Conservation (phyloP, 345 rosid species). For the Moricandia moricandioides region DNA sequence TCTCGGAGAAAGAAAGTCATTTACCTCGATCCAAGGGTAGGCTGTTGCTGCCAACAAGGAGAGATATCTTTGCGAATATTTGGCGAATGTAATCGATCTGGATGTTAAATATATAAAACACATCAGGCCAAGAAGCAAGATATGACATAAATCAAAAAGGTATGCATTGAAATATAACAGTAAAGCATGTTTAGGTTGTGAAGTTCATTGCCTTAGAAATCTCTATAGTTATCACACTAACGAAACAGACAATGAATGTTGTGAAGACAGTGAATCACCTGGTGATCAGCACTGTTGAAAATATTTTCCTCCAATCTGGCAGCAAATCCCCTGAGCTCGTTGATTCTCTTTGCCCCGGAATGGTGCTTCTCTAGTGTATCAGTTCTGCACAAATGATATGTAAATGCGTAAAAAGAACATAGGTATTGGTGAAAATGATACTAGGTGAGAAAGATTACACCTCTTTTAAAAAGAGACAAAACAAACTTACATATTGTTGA, state of each 20-base stretch:
- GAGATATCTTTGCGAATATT: constrained; percentile 59
- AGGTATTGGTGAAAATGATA: not conserved
- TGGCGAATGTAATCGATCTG: constrained; percentile 54
- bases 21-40: constrained; percentile 30
- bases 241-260: not conserved
- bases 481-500: constrained; percentile 58
- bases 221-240: not conserved
- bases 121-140: not conserved
- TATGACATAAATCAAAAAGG: not conserved
- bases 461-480: not conserved
- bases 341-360: constrained; percentile 62
- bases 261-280: constrained; percentile 35
- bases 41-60: constrained; percentile 33
- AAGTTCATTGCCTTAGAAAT: not conserved
- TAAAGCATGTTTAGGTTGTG: not conserved
- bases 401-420: not conserved
- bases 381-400: constrained; percentile 43
- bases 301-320: constrained; percentile 74
- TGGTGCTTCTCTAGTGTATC: constrained; percentile 58
- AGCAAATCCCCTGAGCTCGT: constrained; percentile 68
- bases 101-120: not conserved
- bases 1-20: not conserved
- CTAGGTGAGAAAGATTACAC: not conserved
- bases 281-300: constrained; percentile 48
- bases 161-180: not conserved